Evolutionary conservation across 179 eudicot genomes (phyloP), one percentile per base, ranked within the genome.

Genomic region (Dionaea muscipula): DNA sequence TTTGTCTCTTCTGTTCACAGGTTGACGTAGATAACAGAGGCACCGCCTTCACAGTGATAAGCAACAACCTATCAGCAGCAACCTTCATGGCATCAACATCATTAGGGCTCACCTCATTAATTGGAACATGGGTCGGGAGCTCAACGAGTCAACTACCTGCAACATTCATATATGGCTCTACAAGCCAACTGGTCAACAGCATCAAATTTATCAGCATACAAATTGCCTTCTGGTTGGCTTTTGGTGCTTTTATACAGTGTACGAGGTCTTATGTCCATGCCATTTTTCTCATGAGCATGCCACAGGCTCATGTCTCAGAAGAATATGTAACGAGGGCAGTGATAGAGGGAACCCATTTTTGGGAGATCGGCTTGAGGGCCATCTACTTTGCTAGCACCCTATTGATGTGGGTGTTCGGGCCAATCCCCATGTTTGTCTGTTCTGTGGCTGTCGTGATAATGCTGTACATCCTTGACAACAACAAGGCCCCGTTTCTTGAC

Each of bases 341-440:
- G 19, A 48, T 72, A 14, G 55, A 52, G 17, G 90, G 73, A 27
- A 66, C 72, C 22, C 62, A 71, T 41, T 86, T 68, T 63, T 86
- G 93, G 87, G 62, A 66, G 7, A 27, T 77, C 9, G 88, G 95
- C 12, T 50, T 81, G 19, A 68, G 87, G 14, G 75, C 83, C 0
- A 64, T 74, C 23, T 74, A 74, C 60, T 78, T 81, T 46, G 91
- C 88, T 5, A 45, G 61, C 26, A 75, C 57, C n/a, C 48, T 81
- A 61, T 25, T 86, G 55, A 26, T 79, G 28, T 86, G 87, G 87
- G 58, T 73, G 59, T 86, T 74, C 39, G 93, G 93, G 44, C 91
- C 85, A 0, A 81, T 86, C 27, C 82, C 88, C 0, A 83, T 83
- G 91, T 77, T 74, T 56, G 61, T 56, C 57, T 62, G 76, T 47